phyloP scores from a whole-genome alignment of 2,329 filamentous ascomycete species.

The Westerdykella ornata region DNA sequence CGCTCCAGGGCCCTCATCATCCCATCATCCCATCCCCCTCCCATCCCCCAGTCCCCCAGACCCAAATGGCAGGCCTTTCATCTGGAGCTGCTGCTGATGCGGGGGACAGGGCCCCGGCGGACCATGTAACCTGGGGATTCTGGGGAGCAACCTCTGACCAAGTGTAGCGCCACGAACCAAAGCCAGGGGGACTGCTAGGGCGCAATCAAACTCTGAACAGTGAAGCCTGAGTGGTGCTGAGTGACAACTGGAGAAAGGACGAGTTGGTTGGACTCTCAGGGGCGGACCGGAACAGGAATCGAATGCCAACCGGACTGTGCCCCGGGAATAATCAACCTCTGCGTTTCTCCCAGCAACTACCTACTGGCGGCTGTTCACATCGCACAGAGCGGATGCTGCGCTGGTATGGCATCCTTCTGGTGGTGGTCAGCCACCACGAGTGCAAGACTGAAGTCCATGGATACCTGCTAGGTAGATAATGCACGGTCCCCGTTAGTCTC shows the following conservation, averaged over 20 bases:
- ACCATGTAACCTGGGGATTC: conserved; percentile 3
- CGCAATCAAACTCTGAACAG: conserved; percentile 15
- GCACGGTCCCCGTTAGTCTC: conserved; percentile 8
- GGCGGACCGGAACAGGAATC: too few species aligned
- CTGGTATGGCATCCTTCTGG: neutral
- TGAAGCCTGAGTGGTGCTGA: conserved; percentile 8
- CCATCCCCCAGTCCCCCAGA: conserved; percentile 14
- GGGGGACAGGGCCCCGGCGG: conserved; percentile 25
- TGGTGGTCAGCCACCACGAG: conserved; percentile 16
- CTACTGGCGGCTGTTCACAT: too few species aligned
- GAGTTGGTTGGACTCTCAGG: too few species aligned
- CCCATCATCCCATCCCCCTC: neutral
- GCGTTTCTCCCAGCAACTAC: too few species aligned
- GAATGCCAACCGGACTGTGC: too few species aligned
- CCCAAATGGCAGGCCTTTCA: conserved; percentile 20
- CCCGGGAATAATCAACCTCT: too few species aligned
- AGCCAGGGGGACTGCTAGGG: conserved; percentile 14
- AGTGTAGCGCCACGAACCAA: conserved; percentile 19
- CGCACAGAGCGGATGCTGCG: too few species aligned
- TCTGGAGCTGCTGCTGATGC: conserved; percentile 24
- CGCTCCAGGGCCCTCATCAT: conserved; percentile 1
- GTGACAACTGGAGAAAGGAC: conserved; percentile 5
- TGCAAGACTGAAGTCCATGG: conserved; percentile 8
- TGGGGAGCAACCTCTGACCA: conserved; percentile 23
- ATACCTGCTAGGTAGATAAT: conserved; percentile 20